phyloP scores from a whole-genome alignment of 371 early-diverging fungal genomes.

The Parasitella parasitica region DNA sequence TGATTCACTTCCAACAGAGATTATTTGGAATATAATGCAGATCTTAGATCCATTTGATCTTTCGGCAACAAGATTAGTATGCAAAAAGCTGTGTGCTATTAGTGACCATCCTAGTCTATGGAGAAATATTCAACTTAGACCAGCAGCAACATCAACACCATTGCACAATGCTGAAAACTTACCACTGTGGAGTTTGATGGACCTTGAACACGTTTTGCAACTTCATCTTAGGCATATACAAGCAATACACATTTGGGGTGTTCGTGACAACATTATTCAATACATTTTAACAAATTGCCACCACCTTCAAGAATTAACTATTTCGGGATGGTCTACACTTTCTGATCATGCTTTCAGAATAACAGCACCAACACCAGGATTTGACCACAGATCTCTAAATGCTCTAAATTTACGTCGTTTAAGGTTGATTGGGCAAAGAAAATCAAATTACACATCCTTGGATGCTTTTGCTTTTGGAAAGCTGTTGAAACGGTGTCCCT shows the following conservation, averaged over 20 bases:
- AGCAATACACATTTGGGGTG: conserved; percentile 33
- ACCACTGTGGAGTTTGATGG: conserved; percentile 24
- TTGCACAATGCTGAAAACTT: background rate
- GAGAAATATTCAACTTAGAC: conserved; percentile 18
- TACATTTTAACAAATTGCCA: conserved; percentile 28
- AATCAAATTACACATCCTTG: conserved; percentile 33
- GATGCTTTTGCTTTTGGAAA: conserved; percentile 28
- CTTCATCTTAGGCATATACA: conserved; percentile 27
- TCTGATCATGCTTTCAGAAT: conserved; percentile 36
- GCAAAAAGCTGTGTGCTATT: conserved; percentile 12
- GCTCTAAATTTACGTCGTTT: conserved; percentile 16
- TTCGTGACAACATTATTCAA: conserved; percentile 37
- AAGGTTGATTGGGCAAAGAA: conserved; percentile 26
- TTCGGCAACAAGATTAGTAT: conserved; percentile 15
- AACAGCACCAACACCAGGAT: background rate
- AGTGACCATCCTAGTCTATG: conserved; percentile 33
- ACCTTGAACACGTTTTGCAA: conserved; percentile 23
- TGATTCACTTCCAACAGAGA: background rate
- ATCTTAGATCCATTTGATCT: conserved; percentile 10
- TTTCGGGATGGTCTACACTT: conserved; percentile 37
- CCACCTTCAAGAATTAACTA: conserved; percentile 21
- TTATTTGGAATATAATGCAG: conserved; percentile 5
- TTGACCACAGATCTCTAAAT: too few species aligned
- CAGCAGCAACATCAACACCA: background rate
- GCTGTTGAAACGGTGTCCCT: conserved; percentile 26